Evolutionary conservation across 108 stramenopile species (phyloP).

Genomic region (Seminavis robusta): DNA sequence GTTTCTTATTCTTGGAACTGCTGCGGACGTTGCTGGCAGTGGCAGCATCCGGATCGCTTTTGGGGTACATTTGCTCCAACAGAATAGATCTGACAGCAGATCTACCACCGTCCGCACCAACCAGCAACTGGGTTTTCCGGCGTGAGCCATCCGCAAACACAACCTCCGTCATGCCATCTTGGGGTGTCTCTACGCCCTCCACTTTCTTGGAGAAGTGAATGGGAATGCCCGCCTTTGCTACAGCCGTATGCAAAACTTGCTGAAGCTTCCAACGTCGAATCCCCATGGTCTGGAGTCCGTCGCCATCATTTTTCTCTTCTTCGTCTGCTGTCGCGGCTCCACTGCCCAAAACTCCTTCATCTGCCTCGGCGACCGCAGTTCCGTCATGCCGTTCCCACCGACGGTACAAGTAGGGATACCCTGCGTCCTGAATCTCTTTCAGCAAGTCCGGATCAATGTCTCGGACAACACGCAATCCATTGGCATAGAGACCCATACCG

Average conservation of each 20-base stretch:
- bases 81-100: not conserved
- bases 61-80: too few relatives aligned
- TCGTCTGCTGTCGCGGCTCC: too few relatives aligned
- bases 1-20: too few relatives aligned
- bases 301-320: conserved; percentile 31
- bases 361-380: conserved; percentile 35
- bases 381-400: conserved; percentile 67
- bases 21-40: too few relatives aligned
- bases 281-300: conserved; percentile 36
- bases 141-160: too few relatives aligned
- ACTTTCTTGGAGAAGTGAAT: conserved; percentile 16
- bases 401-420: conserved; percentile 54
- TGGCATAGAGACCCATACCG: conserved; percentile 68
- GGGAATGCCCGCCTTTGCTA: conserved; percentile 20
- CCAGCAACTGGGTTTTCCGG: not conserved
- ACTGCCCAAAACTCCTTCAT: conserved; percentile 35
- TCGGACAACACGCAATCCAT: conserved; percentile 60
- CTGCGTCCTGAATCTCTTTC: conserved; percentile 35
- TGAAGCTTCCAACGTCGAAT: conserved; percentile 57
- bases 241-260: conserved; percentile 34
- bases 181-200: too few relatives aligned
- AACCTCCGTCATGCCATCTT: too few relatives aligned
- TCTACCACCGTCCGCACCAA: not conserved
- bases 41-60: too few relatives aligned
- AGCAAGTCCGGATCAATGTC: conserved; percentile 38